Evolutionary conservation across 495 filamentous ascomycete genomes (phyloP), one percentile per base, ranked within the genome.

Genomic region (Letharia columbiana): DNA sequence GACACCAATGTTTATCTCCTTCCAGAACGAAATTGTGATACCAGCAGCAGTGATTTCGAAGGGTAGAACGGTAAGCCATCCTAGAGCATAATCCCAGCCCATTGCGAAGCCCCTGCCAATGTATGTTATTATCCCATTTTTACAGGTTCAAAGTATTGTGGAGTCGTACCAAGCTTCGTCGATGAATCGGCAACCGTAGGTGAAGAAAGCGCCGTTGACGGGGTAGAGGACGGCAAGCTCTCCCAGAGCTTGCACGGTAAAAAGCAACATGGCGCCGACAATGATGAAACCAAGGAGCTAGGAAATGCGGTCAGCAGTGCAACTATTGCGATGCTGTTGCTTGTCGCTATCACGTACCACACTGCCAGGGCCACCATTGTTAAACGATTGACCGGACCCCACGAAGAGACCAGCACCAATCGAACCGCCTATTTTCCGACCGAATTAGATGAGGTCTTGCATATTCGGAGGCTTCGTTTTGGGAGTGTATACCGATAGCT

Each of bases 1-100:
- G 15, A 90, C 86, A 9, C 73, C 83, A 59, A 80, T 75, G 63
- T 82, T 87, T 33, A 87, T 74, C 52, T 80, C 73, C 39, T 73
- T 66, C 91, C 91, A 96, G 67, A 82, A 90, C 58, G 87, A 77
- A n/a, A 96, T 84, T 4, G 92, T 87, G 11, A 94, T 74, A 63
- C 88, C 85, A 35, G 89, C 87, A 42, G 90, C 91, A 1, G 89
- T 93, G 44, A 93, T 77, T 71, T 95, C 89, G 49, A 80, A 76
- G 3, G 77, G 79, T n/a, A 78, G 70, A 39, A 69, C 81, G 50
- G 80, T 74, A 74, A 89, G 88, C 88, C 88, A 91, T 71, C 82
- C 79, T 60, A 89, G 77, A 63, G 85, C 83, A 71, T 91, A 91
- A 72, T 90, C 86, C 86, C 87, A 91, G 63, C 77, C 80, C 68